Evolutionary conservation across 225 moss, liverwort and hornwort genomes (phyloP).

Genomic region (Bryoerythrophyllum caledonicum): DNA sequence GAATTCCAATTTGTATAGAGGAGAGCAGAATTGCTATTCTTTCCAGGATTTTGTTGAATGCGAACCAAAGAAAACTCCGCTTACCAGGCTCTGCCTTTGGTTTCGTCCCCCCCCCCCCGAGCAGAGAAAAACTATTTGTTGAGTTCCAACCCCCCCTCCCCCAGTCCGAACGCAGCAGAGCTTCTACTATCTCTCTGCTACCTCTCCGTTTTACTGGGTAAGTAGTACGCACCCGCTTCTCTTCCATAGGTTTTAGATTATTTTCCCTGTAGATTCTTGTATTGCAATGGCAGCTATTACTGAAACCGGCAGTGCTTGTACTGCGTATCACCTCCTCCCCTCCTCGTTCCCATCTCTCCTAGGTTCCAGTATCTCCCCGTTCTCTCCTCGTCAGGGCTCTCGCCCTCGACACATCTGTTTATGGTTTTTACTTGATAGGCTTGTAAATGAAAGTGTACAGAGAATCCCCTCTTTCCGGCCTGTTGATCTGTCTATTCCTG

Average conservation of each 20-base stretch:
- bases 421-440: constrained; percentile 40
- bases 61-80: constrained; percentile 46
- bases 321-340: constrained; percentile 15
- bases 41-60: constrained; percentile 60
- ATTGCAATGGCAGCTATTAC: constrained; percentile 57
- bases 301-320: constrained; percentile 47
- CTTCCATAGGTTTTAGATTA: constrained; percentile 48
- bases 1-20: constrained; percentile 60
- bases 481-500: constrained; percentile 36
- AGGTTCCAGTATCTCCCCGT: constrained; percentile 32
- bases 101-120: constrained; percentile 57
- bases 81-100: constrained; percentile 43
- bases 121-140: constrained; percentile 48
- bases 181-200: constrained; percentile 30
- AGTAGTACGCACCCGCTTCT: constrained; percentile 46
- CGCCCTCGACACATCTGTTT: constrained; percentile 50
- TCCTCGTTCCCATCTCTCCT: constrained; percentile 32
- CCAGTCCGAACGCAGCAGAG: constrained; percentile 37
- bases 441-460: constrained; percentile 75
- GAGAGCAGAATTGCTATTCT: constrained; percentile 68
- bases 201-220: constrained; percentile 36
- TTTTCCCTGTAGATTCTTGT: constrained; percentile 54
- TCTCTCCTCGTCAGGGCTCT: constrained; percentile 34
- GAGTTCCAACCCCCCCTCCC: constrained; percentile 39
- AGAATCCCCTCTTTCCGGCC: constrained; percentile 40